Base-by-base conservation (phyloP, 2,329 filamentous ascomycete genomes). In the Colletotrichum viniferum region DNA sequence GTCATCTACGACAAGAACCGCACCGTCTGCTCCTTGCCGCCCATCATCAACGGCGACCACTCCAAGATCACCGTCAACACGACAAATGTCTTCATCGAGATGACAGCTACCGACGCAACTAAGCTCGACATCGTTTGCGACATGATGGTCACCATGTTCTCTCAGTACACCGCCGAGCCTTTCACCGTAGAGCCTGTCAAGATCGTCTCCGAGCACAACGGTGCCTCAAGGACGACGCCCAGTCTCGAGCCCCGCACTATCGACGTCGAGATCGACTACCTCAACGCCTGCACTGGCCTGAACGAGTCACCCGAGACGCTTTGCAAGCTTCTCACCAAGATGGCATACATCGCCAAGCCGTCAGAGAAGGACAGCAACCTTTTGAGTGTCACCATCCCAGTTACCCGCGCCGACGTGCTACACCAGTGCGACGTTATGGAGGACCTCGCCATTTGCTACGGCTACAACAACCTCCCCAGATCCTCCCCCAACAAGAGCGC, bases 371-470 rank as follows among this genome's bases (percentile, higher is more conserved):
- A 94, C 76, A 85, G 90, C 70, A 93, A 95, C 82, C 87, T 97
- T 65, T 88, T 98, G 76, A 94, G 97, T 81, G 93, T 98, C 32
- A 90, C 93, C 43, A 91, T 98, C 28, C 97, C 97, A 10, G 92
- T 96, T 36, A 98, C 96, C 62, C 92, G 97, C 77, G 96, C 97
- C 63, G 97, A 99, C 84, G 94, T 99, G 56, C 92, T 99, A 36
- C 97, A 99, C 85, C 94, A 98, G 82, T 97, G 96, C 80, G 97
- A 99, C 83, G 95, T 99, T 79, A 99, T 99, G 96, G 97, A 99
- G 87, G 97, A 99, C 83, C 93, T 97, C 24, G 97, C 96, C 55
- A 97, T 99, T 78, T 96, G 95, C 69, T 98, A 98, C 84, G 97
- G 97, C 78, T 99, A 98, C 91, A 99, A 99, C 89, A 95, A 94